Evolutionary conservation across 176 grass and related monocot species (phyloP).

Genomic region (Carex cristatella): DNA sequence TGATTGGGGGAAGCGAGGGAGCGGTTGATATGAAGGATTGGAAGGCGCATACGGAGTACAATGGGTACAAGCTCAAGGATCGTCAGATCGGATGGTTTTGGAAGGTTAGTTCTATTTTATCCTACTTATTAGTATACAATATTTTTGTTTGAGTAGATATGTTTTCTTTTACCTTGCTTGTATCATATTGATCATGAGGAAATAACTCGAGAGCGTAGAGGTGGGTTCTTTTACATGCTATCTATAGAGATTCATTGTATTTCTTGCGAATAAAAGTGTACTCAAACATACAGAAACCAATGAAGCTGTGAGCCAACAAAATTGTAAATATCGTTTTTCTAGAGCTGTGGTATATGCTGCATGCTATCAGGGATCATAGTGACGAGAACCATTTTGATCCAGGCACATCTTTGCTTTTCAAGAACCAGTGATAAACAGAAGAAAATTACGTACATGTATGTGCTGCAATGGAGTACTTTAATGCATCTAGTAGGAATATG

Average conservation of each 20-base stretch:
- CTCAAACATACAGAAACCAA: not conserved
- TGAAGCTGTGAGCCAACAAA: not conserved
- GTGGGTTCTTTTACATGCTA: not conserved
- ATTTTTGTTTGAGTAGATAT: slow-evolving; percentile 4
- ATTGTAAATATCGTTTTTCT: not conserved
- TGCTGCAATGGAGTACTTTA: not conserved
- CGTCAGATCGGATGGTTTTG: slow-evolving; percentile 75
- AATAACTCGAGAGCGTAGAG: not conserved
- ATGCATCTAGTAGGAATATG: not conserved
- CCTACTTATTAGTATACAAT: not conserved
- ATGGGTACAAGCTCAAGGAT: slow-evolving; percentile 90
- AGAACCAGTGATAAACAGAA: not conserved
- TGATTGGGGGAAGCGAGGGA: slow-evolving; percentile 66
- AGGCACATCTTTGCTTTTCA: not conserved
- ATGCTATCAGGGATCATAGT: not conserved
- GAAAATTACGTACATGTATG: not conserved
- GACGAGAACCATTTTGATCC: not conserved
- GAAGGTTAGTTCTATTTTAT: slow-evolving; percentile 53
- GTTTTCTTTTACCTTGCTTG: not conserved
- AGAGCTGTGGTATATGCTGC: not conserved
- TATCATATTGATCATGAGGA: not conserved
- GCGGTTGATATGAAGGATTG: slow-evolving; percentile 75
- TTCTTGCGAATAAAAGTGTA: not conserved
- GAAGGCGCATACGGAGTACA: slow-evolving; percentile 91
- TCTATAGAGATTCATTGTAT: not conserved